phyloP scores from a whole-genome alignment of 768 basidiomycete species.

The Krasilnikovozyma curviuscula region DNA sequence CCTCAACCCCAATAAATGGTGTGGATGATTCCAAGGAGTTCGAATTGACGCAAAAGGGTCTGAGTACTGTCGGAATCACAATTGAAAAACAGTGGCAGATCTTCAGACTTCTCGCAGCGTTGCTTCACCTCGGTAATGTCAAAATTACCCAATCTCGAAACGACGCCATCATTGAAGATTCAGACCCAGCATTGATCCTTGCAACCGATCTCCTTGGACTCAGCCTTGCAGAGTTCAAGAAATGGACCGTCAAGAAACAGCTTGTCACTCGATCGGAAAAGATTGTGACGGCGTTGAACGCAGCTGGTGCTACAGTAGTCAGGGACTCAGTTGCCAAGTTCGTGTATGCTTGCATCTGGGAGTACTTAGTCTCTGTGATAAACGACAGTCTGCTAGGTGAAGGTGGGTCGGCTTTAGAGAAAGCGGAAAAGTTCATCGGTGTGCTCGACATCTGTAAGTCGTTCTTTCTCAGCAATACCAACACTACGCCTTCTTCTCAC shows the following conservation, averaged over 20 bases:
- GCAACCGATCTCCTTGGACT: conserved; percentile 83
- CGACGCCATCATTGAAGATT: conserved; percentile 67
- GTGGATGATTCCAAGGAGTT: conserved; percentile 97
- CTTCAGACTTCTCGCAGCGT: conserved; percentile 75
- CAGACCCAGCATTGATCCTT: conserved; percentile 55
- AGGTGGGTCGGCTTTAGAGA: conserved; percentile 67
- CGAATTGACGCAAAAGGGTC: conserved; percentile 72
- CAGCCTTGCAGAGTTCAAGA: conserved; percentile 80
- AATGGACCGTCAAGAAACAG: conserved; percentile 97
- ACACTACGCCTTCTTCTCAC: background rate
- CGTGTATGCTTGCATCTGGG: conserved; percentile 71
- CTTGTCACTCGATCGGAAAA: conserved; percentile 85
- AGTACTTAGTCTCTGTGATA: conserved; percentile 86
- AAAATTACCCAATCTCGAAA: conserved; percentile 61
- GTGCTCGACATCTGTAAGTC: conserved; percentile 61
- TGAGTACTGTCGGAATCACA: conserved; percentile 91
- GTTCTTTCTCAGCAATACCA: background rate
- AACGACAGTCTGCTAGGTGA: conserved; percentile 96
- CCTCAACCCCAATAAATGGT: conserved; percentile 66
- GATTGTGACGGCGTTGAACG: conserved; percentile 71
- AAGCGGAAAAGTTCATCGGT: conserved; percentile 96
- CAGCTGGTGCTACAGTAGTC: conserved; percentile 76
- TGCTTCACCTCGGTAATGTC: conserved; percentile 95
- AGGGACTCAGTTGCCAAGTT: conserved; percentile 95
- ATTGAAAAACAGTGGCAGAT: conserved; percentile 93